Base-by-base conservation (phyloP, 805 yeast genomes). In the Candida methanosorbosa region DNA sequence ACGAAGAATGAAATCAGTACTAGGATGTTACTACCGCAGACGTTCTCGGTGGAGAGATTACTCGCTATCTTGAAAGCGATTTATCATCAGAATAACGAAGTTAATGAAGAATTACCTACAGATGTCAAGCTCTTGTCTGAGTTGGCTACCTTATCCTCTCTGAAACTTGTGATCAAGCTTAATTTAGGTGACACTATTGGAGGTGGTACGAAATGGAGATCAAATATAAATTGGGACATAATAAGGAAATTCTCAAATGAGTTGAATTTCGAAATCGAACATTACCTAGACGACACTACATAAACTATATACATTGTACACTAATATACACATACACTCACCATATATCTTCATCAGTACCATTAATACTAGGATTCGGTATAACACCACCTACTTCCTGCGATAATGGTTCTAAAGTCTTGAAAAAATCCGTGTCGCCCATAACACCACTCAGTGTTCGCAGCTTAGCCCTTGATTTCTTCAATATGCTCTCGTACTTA, bases 41-140 rank as follows among this genome's bases (percentile, higher is more conserved):
- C 75, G 22, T 87, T 87, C 54, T 83, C 79, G 24, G 52, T 86
- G 30, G 96, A 88, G 52, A 66, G 97, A 38, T 50, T 85, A 51
- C 57, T 83, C 38, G 94, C 96, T 0, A 83, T 88, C 18, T 64
- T 82, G 25, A 80, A 81, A 29, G 78, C 94, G 0, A 74, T 87
- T 12, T 75, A 72, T 48, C 70, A 64, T 17, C 66, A 45, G 45
- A 68, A 50, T 18, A 55, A 44, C 49, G 66, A 49, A 11, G 52
- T 27, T 46, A 60, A 20, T 43, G 40, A 24, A 54, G 52, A 36
- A 6, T 30, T 61, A 7, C 29, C 39, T 1, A 44, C 59, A 21
- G 54, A 58, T 34, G 54, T 64, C 11, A 66, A 59, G 33, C 42
- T 64, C 7, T 52, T 57, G 46, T 56, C 61, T 29, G 63, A 62